A percentile compares a stretch with the other conserved stretches of the same genome.
Evolutionary conservation across 2,329 filamentous ascomycete species (phyloP).

Genomic region (Aspergillus aculeatinus): DNA sequence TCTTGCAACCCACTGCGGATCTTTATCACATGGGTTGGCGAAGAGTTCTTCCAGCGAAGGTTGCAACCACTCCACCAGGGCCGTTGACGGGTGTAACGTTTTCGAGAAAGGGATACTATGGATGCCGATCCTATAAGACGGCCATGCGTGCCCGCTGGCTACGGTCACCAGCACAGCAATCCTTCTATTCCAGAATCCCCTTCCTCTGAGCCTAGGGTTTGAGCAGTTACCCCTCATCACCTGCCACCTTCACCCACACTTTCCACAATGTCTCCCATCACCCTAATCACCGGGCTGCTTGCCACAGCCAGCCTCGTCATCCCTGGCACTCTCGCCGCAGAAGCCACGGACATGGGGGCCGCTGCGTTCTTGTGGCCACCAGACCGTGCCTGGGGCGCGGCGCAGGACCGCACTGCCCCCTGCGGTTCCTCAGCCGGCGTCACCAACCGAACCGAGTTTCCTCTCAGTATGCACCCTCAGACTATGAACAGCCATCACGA

Average conservation of each 20-base stretch:
- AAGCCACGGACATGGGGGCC: slow-evolving; percentile 50
- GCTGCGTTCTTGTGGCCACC: slow-evolving; percentile 62
- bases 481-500: background rate
- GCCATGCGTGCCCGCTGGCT: background rate
- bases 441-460: slow-evolving; percentile 56
- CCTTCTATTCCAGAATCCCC: background rate
- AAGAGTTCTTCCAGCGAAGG: background rate
- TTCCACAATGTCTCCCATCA: slow-evolving; percentile 13
- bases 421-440: slow-evolving; percentile 55
- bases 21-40: background rate
- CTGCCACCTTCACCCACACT: background rate
- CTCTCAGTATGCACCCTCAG: slow-evolving; percentile 46
- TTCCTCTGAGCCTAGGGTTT: background rate
- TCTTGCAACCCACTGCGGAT: background rate
- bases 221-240: background rate
- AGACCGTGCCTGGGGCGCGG: slow-evolving; percentile 57
- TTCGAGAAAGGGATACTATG: background rate
- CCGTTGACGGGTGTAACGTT: background rate
- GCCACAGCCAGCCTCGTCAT: background rate
- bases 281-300: slow-evolving; percentile 1
- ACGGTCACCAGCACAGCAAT: background rate
- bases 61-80: background rate
- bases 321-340: slow-evolving; percentile 12
- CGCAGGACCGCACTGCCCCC: slow-evolving; percentile 56
- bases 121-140: background rate